Evolutionary conservation across 2,329 filamentous ascomycete species (phyloP).

Genomic region (Camptophora hylomeconis): DNA sequence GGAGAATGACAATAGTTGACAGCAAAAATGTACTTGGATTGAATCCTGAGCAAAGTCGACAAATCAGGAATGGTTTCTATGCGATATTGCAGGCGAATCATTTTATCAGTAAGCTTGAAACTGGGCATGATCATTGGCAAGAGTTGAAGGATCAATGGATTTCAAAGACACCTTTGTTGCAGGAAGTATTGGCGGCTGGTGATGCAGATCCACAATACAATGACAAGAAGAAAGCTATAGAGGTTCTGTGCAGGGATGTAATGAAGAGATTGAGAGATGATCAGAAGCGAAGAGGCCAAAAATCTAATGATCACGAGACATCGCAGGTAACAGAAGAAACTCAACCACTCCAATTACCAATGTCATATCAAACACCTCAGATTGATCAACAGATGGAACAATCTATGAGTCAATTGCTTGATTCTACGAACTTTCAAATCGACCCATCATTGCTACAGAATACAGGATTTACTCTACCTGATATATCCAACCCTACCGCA

Average conservation of each 20-base stretch:
- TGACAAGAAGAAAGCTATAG: slow-evolving; percentile 51
- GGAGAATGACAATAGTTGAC: slow-evolving; percentile 58
- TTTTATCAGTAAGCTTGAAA: slow-evolving; percentile 61
- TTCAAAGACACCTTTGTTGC: slow-evolving; percentile 42
- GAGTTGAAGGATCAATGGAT: slow-evolving; percentile 59
- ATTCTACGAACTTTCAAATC: slow-evolving; percentile 43
- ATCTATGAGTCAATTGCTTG: too few species aligned
- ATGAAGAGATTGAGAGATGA: slow-evolving; percentile 65
- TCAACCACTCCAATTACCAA: slow-evolving; percentile 23
- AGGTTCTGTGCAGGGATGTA: slow-evolving; percentile 61
- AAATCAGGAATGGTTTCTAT: slow-evolving; percentile 54
- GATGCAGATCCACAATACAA: slow-evolving; percentile 39
- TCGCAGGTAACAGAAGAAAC: slow-evolving; percentile 11
- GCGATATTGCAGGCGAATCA: slow-evolving; percentile 50
- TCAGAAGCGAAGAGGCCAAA: slow-evolving; percentile 31
- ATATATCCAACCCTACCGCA: slow-evolving; percentile 22
- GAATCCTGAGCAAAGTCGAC: slow-evolving; percentile 54
- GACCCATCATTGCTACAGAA: slow-evolving; percentile 50
- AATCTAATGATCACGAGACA: slow-evolving; percentile 12
- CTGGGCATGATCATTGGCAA: slow-evolving; percentile 58
- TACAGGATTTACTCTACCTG: slow-evolving; percentile 32
- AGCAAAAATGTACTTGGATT: slow-evolving; percentile 60
- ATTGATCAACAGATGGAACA: slow-evolving; percentile 7
- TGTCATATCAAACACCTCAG: slow-evolving; percentile 22
- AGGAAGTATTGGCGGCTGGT: slow-evolving; percentile 38